Evolutionary conservation across 2,329 filamentous ascomycete genomes (phyloP).

Genomic region (Pseudogymnoascus verrucosus): DNA sequence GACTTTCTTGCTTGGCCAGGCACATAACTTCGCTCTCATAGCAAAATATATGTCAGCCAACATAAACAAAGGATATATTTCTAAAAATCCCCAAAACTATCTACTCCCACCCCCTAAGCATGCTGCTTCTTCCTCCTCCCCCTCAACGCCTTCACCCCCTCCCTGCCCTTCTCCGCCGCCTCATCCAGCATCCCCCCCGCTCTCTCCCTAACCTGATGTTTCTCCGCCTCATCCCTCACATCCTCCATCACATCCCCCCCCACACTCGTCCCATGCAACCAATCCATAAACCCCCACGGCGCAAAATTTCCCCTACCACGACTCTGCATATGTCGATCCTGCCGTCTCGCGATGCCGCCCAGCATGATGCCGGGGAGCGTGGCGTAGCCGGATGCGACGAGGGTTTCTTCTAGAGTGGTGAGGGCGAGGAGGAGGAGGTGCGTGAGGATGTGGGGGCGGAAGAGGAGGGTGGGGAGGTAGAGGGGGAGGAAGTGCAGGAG

Average conservation of each 20-base stretch:
- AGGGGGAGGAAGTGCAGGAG: slow-evolving; percentile 56
- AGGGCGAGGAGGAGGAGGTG: slow-evolving; percentile 58
- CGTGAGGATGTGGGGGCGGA: slow-evolving; percentile 65
- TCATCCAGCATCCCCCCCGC: slow-evolving; percentile 28
- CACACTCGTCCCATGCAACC: slow-evolving; percentile 47
- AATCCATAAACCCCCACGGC: slow-evolving; percentile 55
- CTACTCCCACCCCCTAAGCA: not conserved
- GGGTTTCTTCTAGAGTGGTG: slow-evolving; percentile 57
- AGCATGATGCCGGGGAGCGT: slow-evolving; percentile 46
- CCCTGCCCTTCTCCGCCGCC: slow-evolving; percentile 28
- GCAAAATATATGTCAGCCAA: too few relatives aligned
- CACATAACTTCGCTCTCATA: too few relatives aligned
- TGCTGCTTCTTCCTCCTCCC: slow-evolving; percentile 18
- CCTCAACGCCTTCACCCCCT: slow-evolving; percentile 20
- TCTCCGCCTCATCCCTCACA: slow-evolving; percentile 46
- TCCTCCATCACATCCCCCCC: slow-evolving; percentile 47
- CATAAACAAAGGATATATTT: not conserved
- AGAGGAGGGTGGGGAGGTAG: slow-evolving; percentile 55
- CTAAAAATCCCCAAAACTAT: not conserved
- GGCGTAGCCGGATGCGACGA: slow-evolving; percentile 61
- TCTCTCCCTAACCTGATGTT: slow-evolving; percentile 41
- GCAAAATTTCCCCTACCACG: slow-evolving; percentile 52
- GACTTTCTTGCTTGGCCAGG: too few relatives aligned
- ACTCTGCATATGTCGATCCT: slow-evolving; percentile 49
- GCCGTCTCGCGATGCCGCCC: slow-evolving; percentile 41